These are phyloP conservation scores for Capsella bursapastoris DNA, from an alignment of 345 rosid species.

Conservation along the genomic window DNA sequence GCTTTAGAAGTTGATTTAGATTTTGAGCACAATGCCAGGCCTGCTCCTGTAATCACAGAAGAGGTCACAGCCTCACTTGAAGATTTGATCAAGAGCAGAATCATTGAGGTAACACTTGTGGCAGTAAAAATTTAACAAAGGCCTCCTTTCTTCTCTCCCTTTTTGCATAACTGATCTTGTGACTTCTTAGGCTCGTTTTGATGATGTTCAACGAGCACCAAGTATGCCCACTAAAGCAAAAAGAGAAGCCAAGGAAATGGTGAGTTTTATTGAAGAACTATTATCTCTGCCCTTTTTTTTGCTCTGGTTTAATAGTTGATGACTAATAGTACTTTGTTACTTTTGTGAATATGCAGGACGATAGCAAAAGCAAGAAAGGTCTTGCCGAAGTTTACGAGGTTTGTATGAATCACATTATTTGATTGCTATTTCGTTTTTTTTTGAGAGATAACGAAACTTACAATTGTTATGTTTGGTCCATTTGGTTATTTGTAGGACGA, in stretches of 20 bases:
- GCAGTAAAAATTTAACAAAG: not conserved
- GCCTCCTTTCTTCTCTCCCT: constrained; percentile 1
- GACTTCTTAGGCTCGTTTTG: constrained; percentile 63
- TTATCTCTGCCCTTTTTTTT: not conserved
- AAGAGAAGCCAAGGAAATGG: constrained; percentile 76
- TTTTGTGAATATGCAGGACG: constrained; percentile 65
- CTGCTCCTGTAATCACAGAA: constrained; percentile 94
- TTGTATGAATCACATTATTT: constrained; percentile 36
- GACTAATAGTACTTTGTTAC: constrained; percentile 13
- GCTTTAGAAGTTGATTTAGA: constrained; percentile 96
- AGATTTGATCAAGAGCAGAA: constrained; percentile 78
- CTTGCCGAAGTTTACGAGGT: constrained; percentile 99
- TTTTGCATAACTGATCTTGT: constrained; percentile 10
- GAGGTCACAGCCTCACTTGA: constrained; percentile 89
- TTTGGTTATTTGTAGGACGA: constrained; percentile 66
- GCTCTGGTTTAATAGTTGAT: constrained; percentile 8
- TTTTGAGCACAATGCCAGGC: constrained; percentile 93
- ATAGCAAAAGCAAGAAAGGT: constrained; percentile 91
- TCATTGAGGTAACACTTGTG: constrained; percentile 60
- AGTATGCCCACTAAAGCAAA: constrained; percentile 62
- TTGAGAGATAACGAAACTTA: constrained; percentile 18
- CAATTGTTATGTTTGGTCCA: constrained; percentile 6
- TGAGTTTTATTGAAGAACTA: constrained; percentile 42
- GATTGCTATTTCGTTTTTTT: not conserved
- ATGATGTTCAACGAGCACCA: constrained; percentile 67